Evolutionary conservation across 352 stramenopile species (phyloP).

Genomic region (Phytophthora parvispora): DNA sequence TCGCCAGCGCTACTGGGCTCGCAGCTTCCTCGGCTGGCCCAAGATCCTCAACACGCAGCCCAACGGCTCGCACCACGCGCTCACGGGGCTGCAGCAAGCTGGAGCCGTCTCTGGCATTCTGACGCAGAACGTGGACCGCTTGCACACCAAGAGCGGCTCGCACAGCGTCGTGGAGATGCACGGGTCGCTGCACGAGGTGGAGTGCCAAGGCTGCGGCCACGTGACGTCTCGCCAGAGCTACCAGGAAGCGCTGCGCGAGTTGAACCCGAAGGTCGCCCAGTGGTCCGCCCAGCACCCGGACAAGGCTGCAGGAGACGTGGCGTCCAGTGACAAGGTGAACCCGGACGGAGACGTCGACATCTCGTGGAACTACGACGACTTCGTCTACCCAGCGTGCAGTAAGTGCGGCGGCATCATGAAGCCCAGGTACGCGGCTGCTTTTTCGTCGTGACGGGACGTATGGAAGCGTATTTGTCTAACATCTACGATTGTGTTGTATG

Average conservation of each 20-base stretch:
- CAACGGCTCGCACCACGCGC: constrained; percentile 92
- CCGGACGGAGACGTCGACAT: constrained; percentile 96
- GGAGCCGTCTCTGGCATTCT: constrained; percentile 78
- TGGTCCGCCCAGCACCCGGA: constrained; percentile 50
- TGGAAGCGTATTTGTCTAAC: not conserved
- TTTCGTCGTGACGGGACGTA: not conserved
- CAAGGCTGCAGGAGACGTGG: constrained; percentile 59
- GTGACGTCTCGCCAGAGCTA: constrained; percentile 83
- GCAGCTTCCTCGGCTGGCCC: constrained; percentile 91
- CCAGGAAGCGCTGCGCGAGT: constrained; percentile 81
- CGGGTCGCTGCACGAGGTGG: constrained; percentile 92
- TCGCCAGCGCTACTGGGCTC: constrained; percentile 95
- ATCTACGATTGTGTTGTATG: constrained; percentile 1
- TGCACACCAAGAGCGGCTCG: constrained; percentile 94
- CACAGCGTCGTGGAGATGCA: constrained; percentile 96
- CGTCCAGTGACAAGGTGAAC: constrained; percentile 80
- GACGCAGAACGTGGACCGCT: constrained; percentile 98
- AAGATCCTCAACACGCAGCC: constrained; percentile 84
- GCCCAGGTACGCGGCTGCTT: constrained; percentile 54
- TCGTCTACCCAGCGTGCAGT: constrained; percentile 79
- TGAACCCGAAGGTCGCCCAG: constrained; percentile 81
- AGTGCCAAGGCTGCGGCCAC: constrained; percentile 79
- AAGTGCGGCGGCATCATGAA: constrained; percentile 87
- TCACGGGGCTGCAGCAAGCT: constrained; percentile 83
- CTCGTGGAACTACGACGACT: constrained; percentile 86